Evolutionary conservation across 139 green algal species (phyloP), one percentile per base, ranked within the genome.

Genomic region (Micromonas pusilla): DNA sequence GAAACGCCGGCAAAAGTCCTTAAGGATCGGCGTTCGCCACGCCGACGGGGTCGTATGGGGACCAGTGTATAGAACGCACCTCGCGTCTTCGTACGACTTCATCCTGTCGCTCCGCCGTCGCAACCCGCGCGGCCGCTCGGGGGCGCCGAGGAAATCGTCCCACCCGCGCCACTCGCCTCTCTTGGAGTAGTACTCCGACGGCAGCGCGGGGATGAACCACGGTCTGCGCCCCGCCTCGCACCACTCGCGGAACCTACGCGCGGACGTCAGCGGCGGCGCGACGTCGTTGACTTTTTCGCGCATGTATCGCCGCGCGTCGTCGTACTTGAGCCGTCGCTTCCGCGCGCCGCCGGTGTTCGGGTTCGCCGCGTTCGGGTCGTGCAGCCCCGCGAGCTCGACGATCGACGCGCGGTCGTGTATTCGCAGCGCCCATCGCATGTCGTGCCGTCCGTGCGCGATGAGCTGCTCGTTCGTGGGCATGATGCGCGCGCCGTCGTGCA

Each of bases 121-220:
- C n/a, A n/a, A n/a, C n/a, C n/a, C n/a, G n/a, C n/a, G n/a, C n/a
- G n/a, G n/a, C n/a, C n/a, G n/a, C n/a, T n/a, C n/a, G n/a, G n/a
- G n/a, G n/a, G n/a, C 9, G 45, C 45, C 45, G 9, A 57, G 16
- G 45, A 57, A 57, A 57, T 57, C 45, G 45, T 57, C 45, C 45
- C 45, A 57, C 9, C 45, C 45, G 9, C 45, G 45, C 45, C 45
- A 57, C 45, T 57, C 45, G 45, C 45, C 45, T 16, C 45, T 57
- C 45, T 16, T 57, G 45, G 16, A 4, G 38, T 75, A 75, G 38
- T 63, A 75, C n/a, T 33, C 21, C 23, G 30, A 13, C 5, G 68
- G 68, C 0, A 33, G 13, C 38, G n/a, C 53, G 3, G 68, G 68
- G 34, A 75, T 62, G 37, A 62, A 38, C 68, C 68, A 63, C 28